Evolutionary conservation across 2,329 filamentous ascomycete species (phyloP), one percentile per base, ranked within the genome.

Genomic region (Diplocarpon rosae): DNA sequence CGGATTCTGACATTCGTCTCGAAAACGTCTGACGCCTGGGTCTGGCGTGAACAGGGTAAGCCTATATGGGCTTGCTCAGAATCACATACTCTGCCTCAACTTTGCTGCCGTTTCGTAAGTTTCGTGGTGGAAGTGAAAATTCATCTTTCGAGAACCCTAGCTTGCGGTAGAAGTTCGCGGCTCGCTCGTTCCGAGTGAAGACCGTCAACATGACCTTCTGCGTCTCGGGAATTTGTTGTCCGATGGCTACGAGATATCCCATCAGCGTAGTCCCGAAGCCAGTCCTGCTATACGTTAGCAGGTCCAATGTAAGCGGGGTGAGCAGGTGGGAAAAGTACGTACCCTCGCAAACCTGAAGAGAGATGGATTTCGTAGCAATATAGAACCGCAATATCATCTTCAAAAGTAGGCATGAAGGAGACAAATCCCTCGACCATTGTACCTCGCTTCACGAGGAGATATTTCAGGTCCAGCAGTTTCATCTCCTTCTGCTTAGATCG

Each of bases 281-380:
- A 12, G 73, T 72, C n/a, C 76, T 80, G 45, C 32, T 32, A 13
- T 34, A 17, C 39, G 28, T 51, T 33, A 48, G 46, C 28, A 32
- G 28, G 2, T 14, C 11, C 14, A 42, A 44, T 16, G 41, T 29
- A 14, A 37, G 34, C 32, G 39, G 38, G 30, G 39, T n/a, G 16
- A 42, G 35, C 28, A 5, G 30, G n/a, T 9, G 5, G 30, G 11
- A 32, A 32, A 9, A 14, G n/a, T 9, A 33, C 65, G 50, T 61
- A 76, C 65, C 79, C 71, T 52, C 75, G 73, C 4, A 83, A 59
- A 1, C 67, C 63, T 1, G 69, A 63, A 31, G 67, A 63, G 2
- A 89, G 70, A 57, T 90, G 84, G 30, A 90, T 76, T 63, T 90
- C 84, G 60, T 88, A 90, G 61, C 84, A 80, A 62, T 88, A 90